Evolutionary conservation across 2,329 filamentous ascomycete species (phyloP), one percentile per base, ranked within the genome.

Genomic region (Epichloe sp.): DNA sequence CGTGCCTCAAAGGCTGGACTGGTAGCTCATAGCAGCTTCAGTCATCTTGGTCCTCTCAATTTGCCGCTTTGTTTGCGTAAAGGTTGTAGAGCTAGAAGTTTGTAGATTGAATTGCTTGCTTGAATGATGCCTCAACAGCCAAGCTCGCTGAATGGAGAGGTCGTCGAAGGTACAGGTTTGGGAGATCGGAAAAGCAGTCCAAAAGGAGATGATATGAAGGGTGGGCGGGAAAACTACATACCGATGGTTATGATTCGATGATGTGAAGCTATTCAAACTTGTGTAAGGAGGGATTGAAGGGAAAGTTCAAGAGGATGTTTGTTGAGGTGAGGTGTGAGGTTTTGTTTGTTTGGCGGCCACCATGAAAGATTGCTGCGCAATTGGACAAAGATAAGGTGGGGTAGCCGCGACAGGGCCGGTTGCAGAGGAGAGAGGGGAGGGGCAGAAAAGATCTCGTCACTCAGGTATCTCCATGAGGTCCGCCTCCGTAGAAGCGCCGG

Each of bases 371-470:
- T 52, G 45, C 46, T 41, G 21, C 40, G 41, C 46, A 52, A 51
- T 42, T 45, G 49, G 49, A 19, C 44, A 55, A 52, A 54, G 40
- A 48, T 52, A 23, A 55, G 55, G 58, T 61, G 59, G 59, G 59
- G 59, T 52, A 55, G 31, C 42, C 31, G 12, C 31, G n/a, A 47
- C 23, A 17, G 26, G 47, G 31, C 43, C 35, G 42, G 36, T 40
- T 43, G 17, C 41, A 37, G 48, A 51, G 52, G 52, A 53, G 51
- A 7, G 50, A 26, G 7, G 23, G 23, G 2, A 23, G 23, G 23
- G 52, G 53, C 44, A 51, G 57, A 57, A 58, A 57, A 58, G 56
- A 58, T 57, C 52, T 56, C 54, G 53, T 53, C 52, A 48, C 19
- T 31, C 26, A 31, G 31, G 21, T 26, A 8, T 43, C n/a, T 23